Percentiles rank a stretch among this genome's conserved stretches.
phyloP scores from a whole-genome alignment of 345 rosid genomes.

The Gossypium herbaceum region DNA sequence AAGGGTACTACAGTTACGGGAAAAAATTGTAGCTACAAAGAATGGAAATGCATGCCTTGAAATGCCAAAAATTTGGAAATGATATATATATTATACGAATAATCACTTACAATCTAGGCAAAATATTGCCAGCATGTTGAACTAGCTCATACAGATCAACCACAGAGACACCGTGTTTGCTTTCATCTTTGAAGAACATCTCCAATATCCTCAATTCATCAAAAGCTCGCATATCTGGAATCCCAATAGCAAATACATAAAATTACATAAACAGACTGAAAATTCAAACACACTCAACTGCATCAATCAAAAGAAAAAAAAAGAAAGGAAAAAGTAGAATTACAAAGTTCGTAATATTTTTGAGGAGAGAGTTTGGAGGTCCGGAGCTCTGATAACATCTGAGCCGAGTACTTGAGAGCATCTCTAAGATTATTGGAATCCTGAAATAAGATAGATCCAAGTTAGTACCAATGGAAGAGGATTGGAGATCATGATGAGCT shows the following conservation, averaged over 20 bases:
- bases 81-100: too few species aligned
- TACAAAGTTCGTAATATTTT: slow-evolving; percentile 85
- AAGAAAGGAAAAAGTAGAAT: slow-evolving; percentile 1
- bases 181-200: slow-evolving; percentile 79
- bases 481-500: neutral
- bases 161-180: slow-evolving; percentile 68
- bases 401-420: slow-evolving; percentile 81
- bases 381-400: slow-evolving; percentile 88
- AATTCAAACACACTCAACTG: slow-evolving; percentile 17
- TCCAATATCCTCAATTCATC: slow-evolving; percentile 83
- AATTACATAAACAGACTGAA: slow-evolving; percentile 11
- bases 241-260: slow-evolving; percentile 13
- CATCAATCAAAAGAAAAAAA: slow-evolving; percentile 6
- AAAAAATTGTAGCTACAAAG: neutral
- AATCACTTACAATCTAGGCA: slow-evolving; percentile 71
- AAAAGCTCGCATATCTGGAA: slow-evolving; percentile 77
- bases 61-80: neutral
- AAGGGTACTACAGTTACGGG: neutral
- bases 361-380: slow-evolving; percentile 93
- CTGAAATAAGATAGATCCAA: slow-evolving; percentile 30
- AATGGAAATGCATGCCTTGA: neutral
- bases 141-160: slow-evolving; percentile 86
- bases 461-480: slow-evolving; percentile 8
- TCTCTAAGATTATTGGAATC: slow-evolving; percentile 84
- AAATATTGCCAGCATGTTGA: slow-evolving; percentile 91